phyloP scores from a whole-genome alignment of 2,329 filamentous ascomycete genomes.

The Drechslerella dactyloides region DNA sequence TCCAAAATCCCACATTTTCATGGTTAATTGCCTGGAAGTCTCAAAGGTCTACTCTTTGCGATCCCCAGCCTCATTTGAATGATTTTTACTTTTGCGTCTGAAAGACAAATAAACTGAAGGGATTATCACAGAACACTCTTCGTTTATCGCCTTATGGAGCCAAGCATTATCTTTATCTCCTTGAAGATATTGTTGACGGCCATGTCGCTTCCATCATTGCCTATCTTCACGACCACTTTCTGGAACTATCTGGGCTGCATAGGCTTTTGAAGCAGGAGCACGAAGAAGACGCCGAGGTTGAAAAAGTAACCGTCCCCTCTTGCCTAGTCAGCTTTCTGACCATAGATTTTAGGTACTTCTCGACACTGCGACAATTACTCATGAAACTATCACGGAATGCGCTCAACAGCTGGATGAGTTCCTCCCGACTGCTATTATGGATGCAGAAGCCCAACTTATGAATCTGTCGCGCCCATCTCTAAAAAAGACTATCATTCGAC shows the following conservation, averaged over 20 bases:
- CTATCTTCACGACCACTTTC: constrained; percentile 75
- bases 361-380: constrained; percentile 66
- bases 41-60: too few relatives aligned
- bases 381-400: constrained; percentile 64
- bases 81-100: constrained; percentile 54
- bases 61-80: constrained; percentile 67
- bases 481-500: constrained; percentile 77
- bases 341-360: constrained; percentile 57
- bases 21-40: constrained; percentile 72
- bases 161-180: constrained; percentile 63
- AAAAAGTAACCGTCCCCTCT: background rate
- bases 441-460: constrained; percentile 82
- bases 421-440: constrained; percentile 88
- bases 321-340: background rate
- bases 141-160: constrained; percentile 52
- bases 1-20: constrained; percentile 71
- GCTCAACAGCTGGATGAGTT: constrained; percentile 87
- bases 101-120: background rate
- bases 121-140: constrained; percentile 22
- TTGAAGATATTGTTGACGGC: constrained; percentile 66
- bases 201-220: constrained; percentile 67
- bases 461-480: constrained; percentile 74
- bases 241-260: constrained; percentile 75
- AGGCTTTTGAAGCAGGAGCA: constrained; percentile 67
- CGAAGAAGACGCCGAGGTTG: constrained; percentile 47